Evolutionary conservation across 805 yeast species (phyloP), one percentile per base, ranked within the genome.

Genomic region (Candida cerambycidarum): DNA sequence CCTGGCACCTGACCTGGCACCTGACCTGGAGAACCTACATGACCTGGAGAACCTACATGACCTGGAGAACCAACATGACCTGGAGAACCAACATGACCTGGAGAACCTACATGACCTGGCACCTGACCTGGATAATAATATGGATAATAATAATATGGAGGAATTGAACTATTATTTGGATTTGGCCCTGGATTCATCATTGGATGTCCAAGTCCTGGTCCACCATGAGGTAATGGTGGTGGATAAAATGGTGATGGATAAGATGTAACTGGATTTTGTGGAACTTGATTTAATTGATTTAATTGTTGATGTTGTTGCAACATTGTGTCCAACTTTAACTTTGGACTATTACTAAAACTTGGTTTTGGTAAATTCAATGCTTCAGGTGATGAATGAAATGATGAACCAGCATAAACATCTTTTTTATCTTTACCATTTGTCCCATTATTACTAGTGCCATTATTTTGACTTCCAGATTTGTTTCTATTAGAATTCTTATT

Each of bases 361-460:
- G 82, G 82, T 50, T 76, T 77, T 13, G 82, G 82, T 46, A 77
- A 68, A 12, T 76, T 72, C 44, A 75, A 60, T 3, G 81, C 80
- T 25, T 77, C 76, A 1, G 82, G 82, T 17, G 79, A 75, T 24
- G 78, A 71, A 54, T 74, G 79, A 54, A 77, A 77, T 28, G 81
- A 73, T 28, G 80, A 72, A 23, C 82, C 82, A 41, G 82, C 82
- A 56, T 76, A 77, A 39, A 69, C 63, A 21, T 65, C 66, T 41
- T 41, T 43, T 35, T 39, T 47, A 16, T 18, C 29, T 32, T 45
- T 34, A 14, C 32, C 23, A 15, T n/a, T n/a, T n/a, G 29, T 16
- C 5, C 21, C 19, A 18, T 21, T 24, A 21, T 18, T 21, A 3
- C 21, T 15, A 13, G 8, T 29, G 3, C 16, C 16, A 34, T 24